These are phyloP conservation scores for Phytophthora tubulina DNA, from an alignment of 352 stramenopile genomes.

Conservation along the genomic window DNA sequence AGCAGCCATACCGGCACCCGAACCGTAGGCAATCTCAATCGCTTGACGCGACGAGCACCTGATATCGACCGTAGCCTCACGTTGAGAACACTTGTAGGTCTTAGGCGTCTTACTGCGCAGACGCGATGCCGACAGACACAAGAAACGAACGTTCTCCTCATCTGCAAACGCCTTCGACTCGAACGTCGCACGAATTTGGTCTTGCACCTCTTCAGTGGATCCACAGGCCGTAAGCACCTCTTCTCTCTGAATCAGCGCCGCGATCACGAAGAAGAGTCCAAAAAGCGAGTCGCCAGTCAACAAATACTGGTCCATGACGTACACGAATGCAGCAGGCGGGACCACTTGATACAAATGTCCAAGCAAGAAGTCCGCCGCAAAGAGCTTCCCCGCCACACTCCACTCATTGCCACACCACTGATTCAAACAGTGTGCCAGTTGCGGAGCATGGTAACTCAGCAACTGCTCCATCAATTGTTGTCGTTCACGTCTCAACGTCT, in stretches of 20 bases:
- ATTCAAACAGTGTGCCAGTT: conserved; percentile 69
- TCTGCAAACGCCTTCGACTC: conserved; percentile 43
- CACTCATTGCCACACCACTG: conserved; percentile 82
- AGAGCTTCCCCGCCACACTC: conserved; percentile 64
- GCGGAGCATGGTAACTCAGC: conserved; percentile 78
- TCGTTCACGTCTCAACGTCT: conserved; percentile 50
- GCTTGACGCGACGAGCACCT: conserved; percentile 62
- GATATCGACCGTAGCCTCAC: conserved; percentile 45
- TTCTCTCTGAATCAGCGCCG: conserved; percentile 56
- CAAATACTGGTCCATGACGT: conserved; percentile 85
- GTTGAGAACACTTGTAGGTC: conserved; percentile 70
- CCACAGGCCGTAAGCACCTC: conserved; percentile 49
- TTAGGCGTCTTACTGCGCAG: conserved; percentile 70
- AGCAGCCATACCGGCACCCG: conserved; percentile 30
- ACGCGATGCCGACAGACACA: conserved; percentile 69
- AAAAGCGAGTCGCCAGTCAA: conserved; percentile 76
- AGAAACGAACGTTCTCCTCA: conserved; percentile 56
- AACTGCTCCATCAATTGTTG: conserved; percentile 80
- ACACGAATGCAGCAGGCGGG: conserved; percentile 63
- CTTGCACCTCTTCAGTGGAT: conserved; percentile 52
- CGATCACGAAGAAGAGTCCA: conserved; percentile 76
- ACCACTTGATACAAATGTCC: conserved; percentile 77
- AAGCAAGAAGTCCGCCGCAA: conserved; percentile 68
- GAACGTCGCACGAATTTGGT: conserved; percentile 53
- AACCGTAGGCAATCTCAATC: conserved; percentile 69